Percentiles rank a stretch among this genome's conserved stretches.
These are phyloP conservation scores for Trametes punicea DNA, from an alignment of 768 basidiomycete genomes.

Conservation along the genomic window DNA sequence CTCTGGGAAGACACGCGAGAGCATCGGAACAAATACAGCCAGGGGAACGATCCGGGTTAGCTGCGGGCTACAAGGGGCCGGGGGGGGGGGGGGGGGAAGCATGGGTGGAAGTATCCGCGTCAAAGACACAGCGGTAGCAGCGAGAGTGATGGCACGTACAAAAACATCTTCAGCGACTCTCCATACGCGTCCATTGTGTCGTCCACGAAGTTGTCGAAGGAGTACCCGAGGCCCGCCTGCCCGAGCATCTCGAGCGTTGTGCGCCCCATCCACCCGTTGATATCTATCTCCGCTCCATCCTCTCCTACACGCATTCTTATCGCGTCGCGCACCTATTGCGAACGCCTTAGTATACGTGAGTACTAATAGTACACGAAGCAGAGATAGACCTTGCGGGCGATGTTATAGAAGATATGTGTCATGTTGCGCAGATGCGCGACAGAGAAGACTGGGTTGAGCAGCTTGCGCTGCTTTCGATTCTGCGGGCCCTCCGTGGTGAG, in stretches of 20 bases:
- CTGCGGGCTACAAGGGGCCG: neutral
- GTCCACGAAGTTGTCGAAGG: conserved; percentile 17
- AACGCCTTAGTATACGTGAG: no score
- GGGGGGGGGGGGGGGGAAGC: no score
- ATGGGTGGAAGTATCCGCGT: neutral
- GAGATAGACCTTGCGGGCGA: conserved; percentile 11
- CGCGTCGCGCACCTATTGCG: conserved; percentile 9
- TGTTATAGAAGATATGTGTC: conserved; percentile 22
- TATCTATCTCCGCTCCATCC: conserved; percentile 10
- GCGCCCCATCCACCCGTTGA: conserved; percentile 20
- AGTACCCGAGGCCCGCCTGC: conserved; percentile 19
- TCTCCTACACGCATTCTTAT: neutral
- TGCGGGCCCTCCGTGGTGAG: conserved; percentile 7
- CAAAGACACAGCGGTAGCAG: neutral
- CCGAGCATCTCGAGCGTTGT: conserved; percentile 21
- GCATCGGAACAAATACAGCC: conserved; percentile 43
- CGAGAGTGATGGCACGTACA: conserved; percentile 7
- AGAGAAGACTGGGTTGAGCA: conserved; percentile 25
- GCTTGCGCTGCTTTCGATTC: conserved; percentile 23
- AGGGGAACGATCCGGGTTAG: conserved; percentile 21
- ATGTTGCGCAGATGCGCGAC: conserved; percentile 22
- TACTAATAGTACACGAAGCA: no score
- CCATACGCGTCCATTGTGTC: conserved; percentile 17
- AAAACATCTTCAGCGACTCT: conserved; percentile 18
- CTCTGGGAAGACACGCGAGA: conserved; percentile 39